Evolutionary conservation across 331 rosid genomes (phyloP).

Genomic region (Quercus lobata): DNA sequence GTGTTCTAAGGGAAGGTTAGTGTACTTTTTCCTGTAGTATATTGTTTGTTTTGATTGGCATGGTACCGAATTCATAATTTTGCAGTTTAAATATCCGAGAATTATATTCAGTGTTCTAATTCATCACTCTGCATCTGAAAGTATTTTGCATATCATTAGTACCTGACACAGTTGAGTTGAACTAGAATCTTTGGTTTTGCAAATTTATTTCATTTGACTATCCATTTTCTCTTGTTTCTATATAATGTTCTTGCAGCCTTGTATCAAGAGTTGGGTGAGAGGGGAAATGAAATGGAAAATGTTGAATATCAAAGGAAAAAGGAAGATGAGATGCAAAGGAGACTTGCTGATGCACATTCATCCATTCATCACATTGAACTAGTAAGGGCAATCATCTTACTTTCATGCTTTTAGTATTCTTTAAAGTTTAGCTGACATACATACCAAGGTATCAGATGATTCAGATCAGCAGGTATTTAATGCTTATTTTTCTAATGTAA

Average conservation of each 20-base stretch:
- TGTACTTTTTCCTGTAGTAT: too few relatives aligned
- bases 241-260: conserved; percentile 45
- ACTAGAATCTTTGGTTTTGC: background rate
- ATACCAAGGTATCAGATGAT: background rate
- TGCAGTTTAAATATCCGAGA: too few relatives aligned
- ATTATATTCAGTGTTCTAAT: background rate
- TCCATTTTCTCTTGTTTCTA: background rate
- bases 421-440: conserved; percentile 4
- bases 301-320: conserved; percentile 66
- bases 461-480: background rate
- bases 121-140: background rate
- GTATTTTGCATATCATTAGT: background rate
- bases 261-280: conserved; percentile 85
- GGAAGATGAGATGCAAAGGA: conserved; percentile 64
- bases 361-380: conserved; percentile 85
- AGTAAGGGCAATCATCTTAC: conserved; percentile 43
- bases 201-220: background rate
- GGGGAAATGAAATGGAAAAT: conserved; percentile 93
- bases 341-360: conserved; percentile 75
- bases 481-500: conserved; percentile 14
- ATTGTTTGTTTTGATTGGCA: too few relatives aligned
- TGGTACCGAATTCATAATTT: too few relatives aligned
- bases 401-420: background rate
- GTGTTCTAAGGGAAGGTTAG: background rate
- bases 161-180: background rate